Evolutionary conservation across 495 filamentous ascomycete species (phyloP).

Genomic region (Talaromyces wortmannii): DNA sequence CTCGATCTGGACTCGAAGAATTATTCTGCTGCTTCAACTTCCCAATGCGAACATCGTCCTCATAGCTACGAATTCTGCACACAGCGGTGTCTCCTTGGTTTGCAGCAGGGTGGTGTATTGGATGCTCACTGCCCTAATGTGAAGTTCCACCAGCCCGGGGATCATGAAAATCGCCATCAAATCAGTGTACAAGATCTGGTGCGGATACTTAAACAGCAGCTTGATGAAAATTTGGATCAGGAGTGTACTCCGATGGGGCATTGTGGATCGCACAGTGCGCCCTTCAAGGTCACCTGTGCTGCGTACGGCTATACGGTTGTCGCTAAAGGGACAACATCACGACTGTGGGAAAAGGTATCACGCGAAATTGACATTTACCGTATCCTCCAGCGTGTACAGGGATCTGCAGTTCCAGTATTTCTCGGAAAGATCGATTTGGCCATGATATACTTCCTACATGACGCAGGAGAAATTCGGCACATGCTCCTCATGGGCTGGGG

Average conservation of each 20-base stretch:
- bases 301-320: constrained; percentile 40
- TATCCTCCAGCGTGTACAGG: constrained; percentile 25
- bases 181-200: constrained; percentile 11
- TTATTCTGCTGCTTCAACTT: neutral
- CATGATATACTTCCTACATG: constrained; percentile 24
- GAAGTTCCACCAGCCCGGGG: constrained; percentile 15
- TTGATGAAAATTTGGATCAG: constrained; percentile 21
- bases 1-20: constrained; percentile 5
- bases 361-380: constrained; percentile 33
- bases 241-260: constrained; percentile 13
- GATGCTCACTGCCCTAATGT: constrained; percentile 39
- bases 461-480: constrained; percentile 31
- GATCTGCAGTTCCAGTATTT: constrained; percentile 29
- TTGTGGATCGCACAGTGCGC: constrained; percentile 18
- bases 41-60: neutral
- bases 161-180: constrained; percentile 8
- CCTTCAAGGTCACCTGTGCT: constrained; percentile 34
- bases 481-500: constrained; percentile 42
- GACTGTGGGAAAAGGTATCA: constrained; percentile 24
- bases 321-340: constrained; percentile 33
- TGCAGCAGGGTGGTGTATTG: constrained; percentile 23
- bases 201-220: constrained; percentile 12
- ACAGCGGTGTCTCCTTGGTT: constrained; percentile 36
- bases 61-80: constrained; percentile 29
- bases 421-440: constrained; percentile 34